Conservation (phyloP, 192 early-diverging fungal species). For the Coemansia sp. region DNA sequence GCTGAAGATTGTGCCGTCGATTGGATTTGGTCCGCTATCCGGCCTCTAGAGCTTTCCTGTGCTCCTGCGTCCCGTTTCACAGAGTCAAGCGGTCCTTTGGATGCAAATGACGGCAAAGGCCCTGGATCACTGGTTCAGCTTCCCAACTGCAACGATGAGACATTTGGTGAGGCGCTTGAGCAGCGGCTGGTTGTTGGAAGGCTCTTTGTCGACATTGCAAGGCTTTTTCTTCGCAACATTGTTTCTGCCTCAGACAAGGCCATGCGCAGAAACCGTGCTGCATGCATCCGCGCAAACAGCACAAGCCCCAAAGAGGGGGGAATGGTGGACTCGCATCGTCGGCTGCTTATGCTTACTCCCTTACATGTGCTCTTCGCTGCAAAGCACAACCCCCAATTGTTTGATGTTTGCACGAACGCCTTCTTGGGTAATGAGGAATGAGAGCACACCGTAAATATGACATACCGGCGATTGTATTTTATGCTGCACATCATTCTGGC, state of each 20-base stretch:
- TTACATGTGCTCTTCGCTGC: constrained; percentile 45
- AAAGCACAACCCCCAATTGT: constrained; percentile 29
- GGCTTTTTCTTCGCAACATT: constrained; percentile 47
- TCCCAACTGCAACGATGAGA: constrained; percentile 33
- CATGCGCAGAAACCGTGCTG: constrained; percentile 35
- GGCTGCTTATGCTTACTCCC: constrained; percentile 44
- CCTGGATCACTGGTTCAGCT: constrained; percentile 19
- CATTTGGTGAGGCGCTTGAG: constrained; percentile 33
- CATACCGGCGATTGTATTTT: neutral
- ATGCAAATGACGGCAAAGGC: neutral
- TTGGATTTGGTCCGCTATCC: constrained; percentile 46
- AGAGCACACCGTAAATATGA: neutral
- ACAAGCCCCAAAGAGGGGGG: neutral
- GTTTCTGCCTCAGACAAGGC: constrained; percentile 25
- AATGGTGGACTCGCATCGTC: neutral
- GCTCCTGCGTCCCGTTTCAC: constrained; percentile 45
- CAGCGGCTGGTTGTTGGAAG: constrained; percentile 47
- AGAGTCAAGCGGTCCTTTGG: neutral
- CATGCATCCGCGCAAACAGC: neutral
- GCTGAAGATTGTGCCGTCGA: constrained; percentile 28
- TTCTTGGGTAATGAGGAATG: constrained; percentile 19
- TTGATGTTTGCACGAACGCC: constrained; percentile 49
- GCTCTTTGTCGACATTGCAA: constrained; percentile 38
- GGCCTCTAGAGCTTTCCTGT: constrained; percentile 42
- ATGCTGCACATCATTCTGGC: constrained; percentile 13